phyloP scores from a whole-genome alignment of 306 rosid species.

The Fragaria iinumae region DNA sequence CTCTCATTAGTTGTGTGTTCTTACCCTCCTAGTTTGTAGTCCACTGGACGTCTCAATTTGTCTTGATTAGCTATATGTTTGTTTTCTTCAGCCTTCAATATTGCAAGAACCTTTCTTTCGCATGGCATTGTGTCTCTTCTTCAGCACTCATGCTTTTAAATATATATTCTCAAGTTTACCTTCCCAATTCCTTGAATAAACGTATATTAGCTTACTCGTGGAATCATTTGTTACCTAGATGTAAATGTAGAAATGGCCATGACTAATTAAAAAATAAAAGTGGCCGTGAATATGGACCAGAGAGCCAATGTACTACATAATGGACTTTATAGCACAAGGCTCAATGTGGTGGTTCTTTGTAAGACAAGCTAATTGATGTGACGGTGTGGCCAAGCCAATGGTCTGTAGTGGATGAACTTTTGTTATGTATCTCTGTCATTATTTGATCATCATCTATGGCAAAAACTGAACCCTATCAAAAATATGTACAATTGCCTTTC shows the following conservation, averaged over 20 bases:
- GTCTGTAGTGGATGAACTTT: neutral
- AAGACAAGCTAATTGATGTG: neutral
- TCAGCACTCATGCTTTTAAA: neutral
- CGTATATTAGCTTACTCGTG: neutral
- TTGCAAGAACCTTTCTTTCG: neutral
- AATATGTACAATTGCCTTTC: neutral
- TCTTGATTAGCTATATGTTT: neutral
- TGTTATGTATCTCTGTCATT: neutral
- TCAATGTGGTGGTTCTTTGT: neutral
- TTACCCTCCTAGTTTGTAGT: neutral
- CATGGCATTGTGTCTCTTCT: neutral
- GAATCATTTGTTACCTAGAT: neutral
- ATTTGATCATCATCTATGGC: neutral
- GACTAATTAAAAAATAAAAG: neutral
- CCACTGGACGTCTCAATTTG: neutral
- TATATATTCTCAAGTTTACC: neutral
- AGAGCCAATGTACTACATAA: neutral
- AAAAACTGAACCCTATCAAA: neutral
- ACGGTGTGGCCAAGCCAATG: neutral
- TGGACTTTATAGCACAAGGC: neutral
- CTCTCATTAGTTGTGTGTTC: neutral
- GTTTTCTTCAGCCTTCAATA: neutral
- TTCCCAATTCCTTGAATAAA: neutral
- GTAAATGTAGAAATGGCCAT: neutral
- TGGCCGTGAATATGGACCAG: neutral